phyloP scores from a whole-genome alignment of 176 grass and related monocot genomes.

The Ensete glaucum region DNA sequence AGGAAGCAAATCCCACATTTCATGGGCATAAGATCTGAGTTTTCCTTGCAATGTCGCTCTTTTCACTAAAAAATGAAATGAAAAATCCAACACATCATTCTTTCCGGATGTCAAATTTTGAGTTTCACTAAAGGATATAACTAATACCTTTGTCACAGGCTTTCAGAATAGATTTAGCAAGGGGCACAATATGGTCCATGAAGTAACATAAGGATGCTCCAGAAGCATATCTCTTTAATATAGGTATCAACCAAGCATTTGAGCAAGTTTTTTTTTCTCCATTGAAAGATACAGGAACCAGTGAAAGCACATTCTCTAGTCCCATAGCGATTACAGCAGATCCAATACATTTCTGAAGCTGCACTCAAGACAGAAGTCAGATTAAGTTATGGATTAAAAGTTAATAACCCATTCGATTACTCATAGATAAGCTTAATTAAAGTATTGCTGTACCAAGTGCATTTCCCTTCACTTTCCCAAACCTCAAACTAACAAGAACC shows the following conservation, averaged over 20 bases:
- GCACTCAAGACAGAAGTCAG: slow-evolving; percentile 24
- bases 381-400: slow-evolving; percentile 3
- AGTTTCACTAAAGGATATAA: not conserved
- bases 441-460: not conserved
- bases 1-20: slow-evolving; percentile 77
- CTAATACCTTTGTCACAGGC: slow-evolving; percentile 43
- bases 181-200: slow-evolving; percentile 55
- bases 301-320: slow-evolving; percentile 57
- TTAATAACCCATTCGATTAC: not conserved
- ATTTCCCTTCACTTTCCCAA: too few species aligned
- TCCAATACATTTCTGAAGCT: slow-evolving; percentile 85
- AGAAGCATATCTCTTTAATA: slow-evolving; percentile 67
- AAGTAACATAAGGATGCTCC: slow-evolving; percentile 53
- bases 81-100: slow-evolving; percentile 21
- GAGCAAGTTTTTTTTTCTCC: slow-evolving; percentile 48
- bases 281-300: slow-evolving; percentile 62
- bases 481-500: too few species aligned
- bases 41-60: slow-evolving; percentile 35
- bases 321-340: slow-evolving; percentile 74
- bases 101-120: not conserved
- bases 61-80: slow-evolving; percentile 52
- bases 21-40: slow-evolving; percentile 38
- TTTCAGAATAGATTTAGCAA: slow-evolving; percentile 52
- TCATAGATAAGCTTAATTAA: not conserved
- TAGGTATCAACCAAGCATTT: slow-evolving; percentile 82